These are phyloP conservation scores for Salix arbutifolia DNA, from an alignment of 345 rosid genomes.

Conservation along the genomic window DNA sequence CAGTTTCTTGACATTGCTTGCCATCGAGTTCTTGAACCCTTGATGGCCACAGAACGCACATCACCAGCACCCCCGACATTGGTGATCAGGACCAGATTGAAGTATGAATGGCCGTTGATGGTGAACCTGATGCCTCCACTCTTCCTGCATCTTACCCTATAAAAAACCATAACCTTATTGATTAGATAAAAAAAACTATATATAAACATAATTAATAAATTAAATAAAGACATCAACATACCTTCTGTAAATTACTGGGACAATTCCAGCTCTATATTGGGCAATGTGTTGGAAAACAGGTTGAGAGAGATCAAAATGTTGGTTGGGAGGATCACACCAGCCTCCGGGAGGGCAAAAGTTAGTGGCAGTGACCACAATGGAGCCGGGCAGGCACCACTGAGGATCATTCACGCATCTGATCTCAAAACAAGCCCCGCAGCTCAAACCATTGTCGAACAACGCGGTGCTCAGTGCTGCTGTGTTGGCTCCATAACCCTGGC, in stretches of 20 bases:
- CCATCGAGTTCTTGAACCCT: slow-evolving; percentile 59
- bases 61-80: slow-evolving; percentile 71
- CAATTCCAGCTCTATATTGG: slow-evolving; percentile 25
- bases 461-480: slow-evolving; percentile 29
- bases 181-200: background rate
- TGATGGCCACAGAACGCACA: slow-evolving; percentile 48
- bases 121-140: slow-evolving; percentile 60
- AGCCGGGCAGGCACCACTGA: slow-evolving; percentile 24
- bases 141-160: slow-evolving; percentile 27
- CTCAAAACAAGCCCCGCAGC: slow-evolving; percentile 30
- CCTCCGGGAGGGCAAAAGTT: slow-evolving; percentile 31
- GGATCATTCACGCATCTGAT: slow-evolving; percentile 26
- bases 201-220: background rate
- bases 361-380: slow-evolving; percentile 26
- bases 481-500: slow-evolving; percentile 23
- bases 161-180: background rate
- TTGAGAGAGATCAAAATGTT: slow-evolving; percentile 27
- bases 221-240: background rate
- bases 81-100: slow-evolving; percentile 53
- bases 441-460: slow-evolving; percentile 23
- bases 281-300: slow-evolving; percentile 27
- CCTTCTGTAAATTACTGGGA: slow-evolving; percentile 28
- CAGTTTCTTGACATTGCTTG: slow-evolving; percentile 64
- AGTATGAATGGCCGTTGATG: slow-evolving; percentile 52
- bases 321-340: slow-evolving; percentile 30